Evolutionary conservation across 192 early-diverging fungal genomes (phyloP).

Genomic region (Obelidium mucronatum): DNA sequence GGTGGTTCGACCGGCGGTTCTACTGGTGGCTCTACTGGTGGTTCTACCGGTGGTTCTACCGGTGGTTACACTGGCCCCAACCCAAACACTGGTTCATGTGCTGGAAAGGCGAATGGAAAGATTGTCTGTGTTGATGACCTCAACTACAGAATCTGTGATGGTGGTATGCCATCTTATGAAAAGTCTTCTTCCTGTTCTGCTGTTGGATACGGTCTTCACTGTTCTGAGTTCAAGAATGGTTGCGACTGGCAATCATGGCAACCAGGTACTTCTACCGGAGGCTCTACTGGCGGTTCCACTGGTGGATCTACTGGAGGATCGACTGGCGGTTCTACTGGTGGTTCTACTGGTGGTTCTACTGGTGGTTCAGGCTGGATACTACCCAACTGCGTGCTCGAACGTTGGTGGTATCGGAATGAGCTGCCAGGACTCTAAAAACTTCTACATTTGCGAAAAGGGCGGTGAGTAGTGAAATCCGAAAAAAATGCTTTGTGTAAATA

Average conservation of each 20-base stretch:
- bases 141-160: neutral
- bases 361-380: neutral
- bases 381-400: neutral
- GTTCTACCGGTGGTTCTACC: neutral
- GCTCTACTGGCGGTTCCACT: neutral
- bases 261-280: neutral
- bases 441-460: no score
- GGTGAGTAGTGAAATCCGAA: no score
- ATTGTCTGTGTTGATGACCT: conserved; percentile 4
- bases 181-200: neutral
- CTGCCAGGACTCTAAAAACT: neutral
- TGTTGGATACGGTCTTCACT: neutral
- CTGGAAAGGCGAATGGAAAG: conserved; percentile 4
- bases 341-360: neutral
- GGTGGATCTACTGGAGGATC: neutral
- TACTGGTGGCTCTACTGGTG: neutral
- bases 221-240: conserved; percentile 9
- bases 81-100: neutral
- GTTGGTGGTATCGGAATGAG: neutral
- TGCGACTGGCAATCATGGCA: neutral
- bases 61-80: neutral
- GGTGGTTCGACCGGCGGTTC: neutral
- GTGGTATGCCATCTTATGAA: neutral
- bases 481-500: no score
- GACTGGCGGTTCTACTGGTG: neutral